phyloP scores from a whole-genome alignment of 2,329 filamentous ascomycete genomes.

The Aspergillus clavatus region DNA sequence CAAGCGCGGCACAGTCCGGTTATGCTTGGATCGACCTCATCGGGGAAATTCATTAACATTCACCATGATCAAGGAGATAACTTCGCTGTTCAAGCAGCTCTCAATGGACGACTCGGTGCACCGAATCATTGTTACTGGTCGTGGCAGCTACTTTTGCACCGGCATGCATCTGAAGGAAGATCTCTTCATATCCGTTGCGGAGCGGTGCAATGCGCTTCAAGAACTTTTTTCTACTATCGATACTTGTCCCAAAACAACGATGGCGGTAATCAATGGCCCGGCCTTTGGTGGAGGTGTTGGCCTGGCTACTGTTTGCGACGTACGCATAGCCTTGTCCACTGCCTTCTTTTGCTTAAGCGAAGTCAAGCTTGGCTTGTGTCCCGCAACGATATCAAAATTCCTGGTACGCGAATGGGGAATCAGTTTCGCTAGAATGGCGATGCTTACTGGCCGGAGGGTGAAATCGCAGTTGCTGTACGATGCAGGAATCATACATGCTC shows the following conservation, averaged over 20 bases:
- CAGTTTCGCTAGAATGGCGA: constrained; percentile 34
- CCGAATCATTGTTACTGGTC: constrained; percentile 35
- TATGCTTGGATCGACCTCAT: constrained; percentile 30
- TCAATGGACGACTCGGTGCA: constrained; percentile 23
- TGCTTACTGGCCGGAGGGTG: constrained; percentile 34
- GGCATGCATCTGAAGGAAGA: constrained; percentile 37
- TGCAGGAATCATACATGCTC: constrained; percentile 19
- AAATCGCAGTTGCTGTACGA: constrained; percentile 21
- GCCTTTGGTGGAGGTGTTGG: constrained; percentile 44
- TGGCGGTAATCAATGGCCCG: constrained; percentile 41
- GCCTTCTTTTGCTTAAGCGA: constrained; percentile 36
- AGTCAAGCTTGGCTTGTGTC: constrained; percentile 37
- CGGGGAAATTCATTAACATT: constrained; percentile 40
- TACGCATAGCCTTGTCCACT: constrained; percentile 22
- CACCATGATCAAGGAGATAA: constrained; percentile 17
- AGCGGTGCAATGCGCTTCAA: constrained; percentile 17
- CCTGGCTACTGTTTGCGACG: constrained; percentile 41
- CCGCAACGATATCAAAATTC: constrained; percentile 40
- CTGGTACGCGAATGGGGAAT: constrained; percentile 37
- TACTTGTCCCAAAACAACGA: constrained; percentile 37
- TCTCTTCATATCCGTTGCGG: too few species aligned
- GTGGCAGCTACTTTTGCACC: constrained; percentile 40
- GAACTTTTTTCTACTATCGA: constrained; percentile 38
- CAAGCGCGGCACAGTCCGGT: too few species aligned
- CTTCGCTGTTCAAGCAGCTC: constrained; percentile 4